These are phyloP conservation scores for Salix arbutifolia DNA, from an alignment of 345 rosid genomes.

Conservation along the genomic window DNA sequence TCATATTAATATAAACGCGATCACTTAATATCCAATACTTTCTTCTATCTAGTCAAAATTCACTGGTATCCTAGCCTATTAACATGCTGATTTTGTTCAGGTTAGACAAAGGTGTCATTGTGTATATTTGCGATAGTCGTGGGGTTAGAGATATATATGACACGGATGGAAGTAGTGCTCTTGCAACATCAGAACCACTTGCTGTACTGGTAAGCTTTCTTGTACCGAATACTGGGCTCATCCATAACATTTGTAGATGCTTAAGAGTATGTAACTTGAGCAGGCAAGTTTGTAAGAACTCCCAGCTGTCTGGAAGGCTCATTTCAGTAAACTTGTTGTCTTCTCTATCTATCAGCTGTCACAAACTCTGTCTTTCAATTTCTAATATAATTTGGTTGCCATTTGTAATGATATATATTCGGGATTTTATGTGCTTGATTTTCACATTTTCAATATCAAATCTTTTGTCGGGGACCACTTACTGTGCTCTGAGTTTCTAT, in stretches of 20 bases:
- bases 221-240: neutral
- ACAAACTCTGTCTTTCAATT: neutral
- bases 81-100: slow-evolving; percentile 36
- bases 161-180: slow-evolving; percentile 75
- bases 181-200: slow-evolving; percentile 77
- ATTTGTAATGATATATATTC: too few relatives aligned
- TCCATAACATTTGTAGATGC: neutral
- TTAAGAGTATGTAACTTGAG: neutral
- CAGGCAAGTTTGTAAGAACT: neutral
- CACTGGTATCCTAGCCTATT: neutral
- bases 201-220: slow-evolving; percentile 61
- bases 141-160: slow-evolving; percentile 91
- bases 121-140: slow-evolving; percentile 76
- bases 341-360: neutral
- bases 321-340: neutral
- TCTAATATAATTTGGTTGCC: too few relatives aligned
- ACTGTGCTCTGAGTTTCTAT: slow-evolving; percentile 10
- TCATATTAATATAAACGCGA: too few relatives aligned
- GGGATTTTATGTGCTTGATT: neutral
- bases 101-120: slow-evolving; percentile 95
- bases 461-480: neutral
- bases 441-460: neutral
- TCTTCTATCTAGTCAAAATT: neutral
- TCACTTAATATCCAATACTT: neutral
- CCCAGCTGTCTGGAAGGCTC: neutral